Evolutionary conservation across 1,284 basidiomycete species (phyloP).

Genomic region (Ganoderma sp.): DNA sequence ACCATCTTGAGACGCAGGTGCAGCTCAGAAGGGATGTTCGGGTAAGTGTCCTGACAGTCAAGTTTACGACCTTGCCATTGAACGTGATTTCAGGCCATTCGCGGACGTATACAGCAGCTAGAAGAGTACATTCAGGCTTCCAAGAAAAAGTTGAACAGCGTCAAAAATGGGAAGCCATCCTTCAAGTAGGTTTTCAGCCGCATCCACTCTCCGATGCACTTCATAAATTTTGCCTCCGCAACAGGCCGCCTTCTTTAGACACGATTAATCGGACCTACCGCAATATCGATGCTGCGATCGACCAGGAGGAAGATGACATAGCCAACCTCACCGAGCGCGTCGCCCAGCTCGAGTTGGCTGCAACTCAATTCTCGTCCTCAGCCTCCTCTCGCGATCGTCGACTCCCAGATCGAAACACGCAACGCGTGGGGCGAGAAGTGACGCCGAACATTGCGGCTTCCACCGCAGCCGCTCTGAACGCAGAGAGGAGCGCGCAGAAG

Average conservation of each 20-base stretch:
- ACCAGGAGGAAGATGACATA: slow-evolving; percentile 67
- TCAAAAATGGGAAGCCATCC: slow-evolving; percentile 65
- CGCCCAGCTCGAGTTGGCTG: slow-evolving; percentile 53
- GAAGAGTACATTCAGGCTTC: slow-evolving; percentile 74
- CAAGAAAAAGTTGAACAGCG: slow-evolving; percentile 71
- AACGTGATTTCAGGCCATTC: slow-evolving; percentile 54
- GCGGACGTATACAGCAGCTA: slow-evolving; percentile 76
- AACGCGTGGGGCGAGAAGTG: slow-evolving; percentile 44
- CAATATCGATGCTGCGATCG: slow-evolving; percentile 77
- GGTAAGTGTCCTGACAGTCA: slow-evolving; percentile 47
- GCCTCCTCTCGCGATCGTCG: slow-evolving; percentile 45
- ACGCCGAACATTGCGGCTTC: slow-evolving; percentile 68
- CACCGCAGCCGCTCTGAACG: slow-evolving; percentile 79
- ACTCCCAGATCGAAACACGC: slow-evolving; percentile 43
- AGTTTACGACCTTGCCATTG: background rate
- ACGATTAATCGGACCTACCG: slow-evolving; percentile 83
- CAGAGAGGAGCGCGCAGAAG: slow-evolving; percentile 72
- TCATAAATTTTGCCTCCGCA: slow-evolving; percentile 10
- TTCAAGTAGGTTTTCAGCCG: slow-evolving; percentile 56
- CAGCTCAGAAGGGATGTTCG: slow-evolving; percentile 74
- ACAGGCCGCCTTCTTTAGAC: slow-evolving; percentile 81
- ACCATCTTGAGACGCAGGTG: slow-evolving; percentile 83
- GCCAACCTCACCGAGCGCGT: slow-evolving; percentile 61
- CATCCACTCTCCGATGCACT: background rate
- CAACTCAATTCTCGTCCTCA: slow-evolving; percentile 15